These are phyloP conservation scores for Chloranthus sessilifolius DNA, from an alignment of 164 flowering plant species.

Conservation along the genomic window DNA sequence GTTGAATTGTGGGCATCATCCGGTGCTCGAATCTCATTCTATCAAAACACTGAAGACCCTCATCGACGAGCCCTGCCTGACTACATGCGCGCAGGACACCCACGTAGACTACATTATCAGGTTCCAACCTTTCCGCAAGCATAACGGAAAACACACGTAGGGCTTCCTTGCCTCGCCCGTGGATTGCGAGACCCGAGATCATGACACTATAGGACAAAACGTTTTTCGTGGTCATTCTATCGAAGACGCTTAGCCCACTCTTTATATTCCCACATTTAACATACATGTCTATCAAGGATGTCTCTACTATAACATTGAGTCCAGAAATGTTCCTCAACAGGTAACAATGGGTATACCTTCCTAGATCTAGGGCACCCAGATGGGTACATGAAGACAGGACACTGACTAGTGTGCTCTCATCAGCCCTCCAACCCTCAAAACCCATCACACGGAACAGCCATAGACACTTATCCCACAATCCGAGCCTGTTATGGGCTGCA, in stretches of 20 bases:
- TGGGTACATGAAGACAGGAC: constrained; percentile 68
- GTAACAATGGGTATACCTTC: constrained; percentile 54
- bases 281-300: constrained; percentile 79
- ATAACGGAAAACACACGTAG: constrained; percentile 49
- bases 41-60: constrained; percentile 42
- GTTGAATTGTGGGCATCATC: constrained; percentile 62
- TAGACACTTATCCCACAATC: constrained; percentile 60
- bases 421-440: constrained; percentile 49
- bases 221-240: constrained; percentile 43
- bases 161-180: constrained; percentile 58
- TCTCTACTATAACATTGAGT: constrained; percentile 52
- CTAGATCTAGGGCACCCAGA: constrained; percentile 55
- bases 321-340: constrained; percentile 49
- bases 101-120: constrained; percentile 58
- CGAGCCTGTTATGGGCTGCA: constrained; percentile 54
- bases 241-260: constrained; percentile 40
- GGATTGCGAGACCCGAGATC: constrained; percentile 69
- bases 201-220: constrained; percentile 52
- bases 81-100: constrained; percentile 71
- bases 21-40: constrained; percentile 53
- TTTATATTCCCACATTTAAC: constrained; percentile 62
- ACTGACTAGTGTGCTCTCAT: constrained; percentile 69
- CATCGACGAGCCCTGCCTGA: constrained; percentile 60
- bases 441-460: constrained; percentile 46
- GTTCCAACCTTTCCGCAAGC: constrained; percentile 47